phyloP scores from a whole-genome alignment of 192 early-diverging fungal species.

The Coemansia sp. region DNA sequence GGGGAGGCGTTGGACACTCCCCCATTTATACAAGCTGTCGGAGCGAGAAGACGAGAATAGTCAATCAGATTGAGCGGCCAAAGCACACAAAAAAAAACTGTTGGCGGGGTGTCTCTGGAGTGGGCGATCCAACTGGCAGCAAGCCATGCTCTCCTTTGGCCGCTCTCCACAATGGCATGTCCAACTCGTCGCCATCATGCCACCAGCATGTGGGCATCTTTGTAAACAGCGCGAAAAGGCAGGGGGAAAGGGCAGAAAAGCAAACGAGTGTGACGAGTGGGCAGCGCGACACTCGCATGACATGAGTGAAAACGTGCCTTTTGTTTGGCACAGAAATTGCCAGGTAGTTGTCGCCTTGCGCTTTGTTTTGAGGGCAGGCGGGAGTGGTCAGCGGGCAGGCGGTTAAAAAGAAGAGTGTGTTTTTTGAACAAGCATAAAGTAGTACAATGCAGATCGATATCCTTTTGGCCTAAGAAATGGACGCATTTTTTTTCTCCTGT shows the following conservation, averaged over 20 bases:
- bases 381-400: background rate
- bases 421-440: background rate
- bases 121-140: constrained; percentile 2
- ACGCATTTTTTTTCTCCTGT: background rate
- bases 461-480: background rate
- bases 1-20: background rate
- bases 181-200: no score
- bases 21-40: background rate
- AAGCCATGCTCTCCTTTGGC: background rate
- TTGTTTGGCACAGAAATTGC: background rate
- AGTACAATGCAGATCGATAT: background rate
- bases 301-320: constrained; percentile 5
- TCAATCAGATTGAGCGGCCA: background rate
- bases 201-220: background rate
- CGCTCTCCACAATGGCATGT: background rate
- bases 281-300: background rate
- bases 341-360: background rate
- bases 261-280: background rate
- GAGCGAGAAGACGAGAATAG: background rate
- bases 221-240: background rate
- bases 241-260: background rate
- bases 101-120: background rate
- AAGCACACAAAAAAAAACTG: background rate
- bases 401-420: background rate
- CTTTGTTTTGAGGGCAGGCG: background rate